Evolutionary conservation across 208 protist species (phyloP).

Genomic region (Spironucleus salmonicida): DNA sequence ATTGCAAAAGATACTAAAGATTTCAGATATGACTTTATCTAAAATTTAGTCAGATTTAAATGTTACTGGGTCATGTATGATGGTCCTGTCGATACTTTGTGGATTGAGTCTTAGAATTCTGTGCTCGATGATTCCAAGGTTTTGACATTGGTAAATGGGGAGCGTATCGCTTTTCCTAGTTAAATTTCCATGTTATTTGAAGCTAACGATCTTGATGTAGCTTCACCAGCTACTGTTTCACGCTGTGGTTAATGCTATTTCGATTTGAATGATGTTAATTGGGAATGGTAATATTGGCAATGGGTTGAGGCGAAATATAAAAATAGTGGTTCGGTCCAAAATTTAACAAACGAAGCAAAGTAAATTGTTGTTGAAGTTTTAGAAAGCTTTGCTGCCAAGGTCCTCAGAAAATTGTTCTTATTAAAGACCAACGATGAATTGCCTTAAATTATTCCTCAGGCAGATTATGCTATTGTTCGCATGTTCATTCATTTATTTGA

Average conservation of each 20-base stretch:
- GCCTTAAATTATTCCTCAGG: slow-evolving; percentile 65
- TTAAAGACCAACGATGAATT: slow-evolving; percentile 57
- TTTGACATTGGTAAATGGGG: slow-evolving; percentile 87
- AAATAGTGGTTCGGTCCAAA: slow-evolving; percentile 27
- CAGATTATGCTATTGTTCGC: slow-evolving; percentile 62
- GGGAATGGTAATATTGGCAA: slow-evolving; percentile 65
- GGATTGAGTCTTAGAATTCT: slow-evolving; percentile 97
- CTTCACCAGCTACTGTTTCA: slow-evolving; percentile 91
- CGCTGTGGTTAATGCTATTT: slow-evolving; percentile 93
- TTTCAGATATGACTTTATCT: not conserved
- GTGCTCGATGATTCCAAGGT: slow-evolving; percentile 97
- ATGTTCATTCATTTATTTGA: slow-evolving; percentile 80
- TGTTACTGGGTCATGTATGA: slow-evolving; percentile 88
- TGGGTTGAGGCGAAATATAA: slow-evolving; percentile 66
- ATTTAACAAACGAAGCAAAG: not conserved
- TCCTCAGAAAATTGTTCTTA: slow-evolving; percentile 57
- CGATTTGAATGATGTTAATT: slow-evolving; percentile 69
- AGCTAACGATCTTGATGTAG: slow-evolving; percentile 80
- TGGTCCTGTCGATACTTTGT: slow-evolving; percentile 90
- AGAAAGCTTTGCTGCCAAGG: slow-evolving; percentile 62
- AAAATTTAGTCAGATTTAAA: not conserved
- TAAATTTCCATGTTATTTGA: slow-evolving; percentile 90
- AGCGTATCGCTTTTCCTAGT: slow-evolving; percentile 81
- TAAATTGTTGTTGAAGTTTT: slow-evolving; percentile 37
- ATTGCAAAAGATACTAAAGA: not conserved